A percentile compares a stretch with the other conserved stretches of the same genome.
Evolutionary conservation across 2,329 filamentous ascomycete species (phyloP).

Genomic region (Allantophomopsis cytisporea): DNA sequence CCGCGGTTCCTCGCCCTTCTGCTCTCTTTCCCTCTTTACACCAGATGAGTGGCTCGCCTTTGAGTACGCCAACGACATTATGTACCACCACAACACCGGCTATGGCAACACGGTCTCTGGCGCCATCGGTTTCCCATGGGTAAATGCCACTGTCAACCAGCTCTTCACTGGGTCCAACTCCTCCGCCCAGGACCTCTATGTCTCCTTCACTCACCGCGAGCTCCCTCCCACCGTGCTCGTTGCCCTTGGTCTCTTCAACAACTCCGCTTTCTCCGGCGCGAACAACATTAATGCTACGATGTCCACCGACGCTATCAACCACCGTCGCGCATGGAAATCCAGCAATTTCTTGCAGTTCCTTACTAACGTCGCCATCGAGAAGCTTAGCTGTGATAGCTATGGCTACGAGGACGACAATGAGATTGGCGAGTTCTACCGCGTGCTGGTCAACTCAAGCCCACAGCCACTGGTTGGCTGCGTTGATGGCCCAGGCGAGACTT

Average conservation of each 20-base stretch:
- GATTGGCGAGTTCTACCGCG: constrained; percentile 28
- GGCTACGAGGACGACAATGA: constrained; percentile 21
- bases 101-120: constrained; percentile 32
- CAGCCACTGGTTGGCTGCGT: constrained; percentile 31
- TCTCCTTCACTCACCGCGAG: constrained; percentile 40
- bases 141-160: constrained; percentile 32
- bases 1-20: constrained; percentile 31
- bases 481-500: constrained; percentile 34
- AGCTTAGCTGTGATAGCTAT: constrained; percentile 34
- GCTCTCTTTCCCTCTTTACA: constrained; percentile 26
- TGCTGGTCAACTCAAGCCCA: constrained; percentile 34
- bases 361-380: constrained; percentile 37
- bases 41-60: constrained; percentile 32
- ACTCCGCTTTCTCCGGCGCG: constrained; percentile 28
- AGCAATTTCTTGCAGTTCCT: constrained; percentile 38
- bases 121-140: constrained; percentile 34
- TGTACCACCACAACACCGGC: constrained; percentile 36
- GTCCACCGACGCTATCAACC: constrained; percentile 32
- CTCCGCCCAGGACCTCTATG: constrained; percentile 31
- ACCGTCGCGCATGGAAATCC: constrained; percentile 32
- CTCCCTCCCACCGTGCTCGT: constrained; percentile 37
- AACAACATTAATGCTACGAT: constrained; percentile 34
- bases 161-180: constrained; percentile 21
- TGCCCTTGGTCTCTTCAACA: constrained; percentile 39
- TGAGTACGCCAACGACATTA: constrained; percentile 34